These are phyloP conservation scores for Cryphonectria naterciae DNA, from an alignment of 2,329 filamentous ascomycete genomes.

Conservation along the genomic window DNA sequence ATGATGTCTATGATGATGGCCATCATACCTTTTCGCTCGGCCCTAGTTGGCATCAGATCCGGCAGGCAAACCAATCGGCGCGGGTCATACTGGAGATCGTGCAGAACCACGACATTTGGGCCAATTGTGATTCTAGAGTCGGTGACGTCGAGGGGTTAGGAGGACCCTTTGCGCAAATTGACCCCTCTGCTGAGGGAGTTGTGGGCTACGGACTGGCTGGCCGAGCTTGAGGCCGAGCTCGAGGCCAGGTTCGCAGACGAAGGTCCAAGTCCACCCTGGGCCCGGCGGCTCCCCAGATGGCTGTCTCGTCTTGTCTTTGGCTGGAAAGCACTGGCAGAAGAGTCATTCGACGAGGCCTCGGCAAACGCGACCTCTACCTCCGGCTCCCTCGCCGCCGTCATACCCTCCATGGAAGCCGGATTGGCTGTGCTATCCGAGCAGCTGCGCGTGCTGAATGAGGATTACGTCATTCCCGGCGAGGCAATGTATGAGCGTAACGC, in stretches of 20 bases:
- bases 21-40: neutral
- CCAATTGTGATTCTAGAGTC: too few relatives aligned
- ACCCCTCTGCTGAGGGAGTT: neutral
- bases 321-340: neutral
- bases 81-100: too few relatives aligned
- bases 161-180: neutral
- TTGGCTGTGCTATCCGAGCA: neutral
- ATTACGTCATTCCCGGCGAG: neutral
- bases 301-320: neutral
- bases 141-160: neutral
- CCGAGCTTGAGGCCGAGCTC: neutral
- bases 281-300: neutral
- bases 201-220: neutral
- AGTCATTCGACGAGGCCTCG: neutral
- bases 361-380: neutral
- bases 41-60: neutral
- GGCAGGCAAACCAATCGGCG: neutral
- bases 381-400: neutral
- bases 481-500: neutral
- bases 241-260: neutral
- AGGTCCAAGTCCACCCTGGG: too few relatives aligned
- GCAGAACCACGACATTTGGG: too few relatives aligned
- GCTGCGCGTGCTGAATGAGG: neutral
- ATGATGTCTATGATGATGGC: neutral
- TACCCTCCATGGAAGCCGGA: neutral